A percentile compares a stretch with the other conserved stretches of the same genome.
Evolutionary conservation across 2,329 filamentous ascomycete genomes (phyloP).

Genomic region (Emericellopsis atlantica): DNA sequence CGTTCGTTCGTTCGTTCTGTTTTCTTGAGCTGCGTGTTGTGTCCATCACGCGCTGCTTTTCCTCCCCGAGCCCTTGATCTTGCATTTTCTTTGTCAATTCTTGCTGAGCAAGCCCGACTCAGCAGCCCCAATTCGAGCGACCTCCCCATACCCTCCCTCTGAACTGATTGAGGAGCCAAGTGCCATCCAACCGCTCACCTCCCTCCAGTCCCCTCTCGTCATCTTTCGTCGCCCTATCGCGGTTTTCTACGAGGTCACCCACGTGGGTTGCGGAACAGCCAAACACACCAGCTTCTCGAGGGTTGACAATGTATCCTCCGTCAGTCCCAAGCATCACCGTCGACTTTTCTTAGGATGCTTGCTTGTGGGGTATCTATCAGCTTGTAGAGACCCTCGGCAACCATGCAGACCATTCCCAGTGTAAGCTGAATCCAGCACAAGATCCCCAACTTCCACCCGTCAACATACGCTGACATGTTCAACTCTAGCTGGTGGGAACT

Average conservation of each 20-base stretch:
- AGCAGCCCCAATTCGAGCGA: no score
- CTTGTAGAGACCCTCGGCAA: conserved; percentile 26
- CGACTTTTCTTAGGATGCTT: conserved; percentile 19
- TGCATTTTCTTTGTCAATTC: background rate
- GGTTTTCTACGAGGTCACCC: background rate
- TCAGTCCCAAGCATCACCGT: conserved; percentile 13
- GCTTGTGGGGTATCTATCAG: conserved; percentile 19
- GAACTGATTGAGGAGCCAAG: no score
- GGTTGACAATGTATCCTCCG: conserved; percentile 15
- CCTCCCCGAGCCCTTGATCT: background rate
- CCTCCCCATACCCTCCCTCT: no score
- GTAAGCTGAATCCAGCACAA: conserved; percentile 19
- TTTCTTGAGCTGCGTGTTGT: no score
- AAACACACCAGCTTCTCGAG: background rate
- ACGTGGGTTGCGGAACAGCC: background rate
- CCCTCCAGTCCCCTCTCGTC: no score
- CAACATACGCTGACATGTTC: background rate
- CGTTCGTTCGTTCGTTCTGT: background rate
- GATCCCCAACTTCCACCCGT: background rate
- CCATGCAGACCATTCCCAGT: conserved; percentile 41
- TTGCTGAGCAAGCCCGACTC: no score
- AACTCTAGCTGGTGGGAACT: conserved; percentile 44
- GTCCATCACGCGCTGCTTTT: no score
- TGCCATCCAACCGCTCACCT: no score
- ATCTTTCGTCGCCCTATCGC: no score